phyloP scores from a whole-genome alignment of 1,139 yeast species.

The Sugiyamaella novakii region DNA sequence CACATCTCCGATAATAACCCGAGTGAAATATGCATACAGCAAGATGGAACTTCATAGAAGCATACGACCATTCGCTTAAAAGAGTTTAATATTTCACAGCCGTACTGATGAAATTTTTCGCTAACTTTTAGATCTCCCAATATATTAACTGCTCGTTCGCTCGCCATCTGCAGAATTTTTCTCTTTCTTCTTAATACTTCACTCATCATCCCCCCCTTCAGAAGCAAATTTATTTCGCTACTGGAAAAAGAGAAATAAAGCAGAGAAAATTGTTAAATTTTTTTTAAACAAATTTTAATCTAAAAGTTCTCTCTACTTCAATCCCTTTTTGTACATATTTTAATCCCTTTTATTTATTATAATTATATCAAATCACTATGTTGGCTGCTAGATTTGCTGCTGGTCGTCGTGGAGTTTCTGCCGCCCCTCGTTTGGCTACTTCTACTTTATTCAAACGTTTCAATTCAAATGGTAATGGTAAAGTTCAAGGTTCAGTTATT shows the following conservation, averaged over 20 bases:
- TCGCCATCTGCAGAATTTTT: constrained; percentile 7
- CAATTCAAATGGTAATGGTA: constrained; percentile 43
- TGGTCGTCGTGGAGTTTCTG: constrained; percentile 12
- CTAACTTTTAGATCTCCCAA: constrained; percentile 2
- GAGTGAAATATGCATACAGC: not conserved
- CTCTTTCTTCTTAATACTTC: not conserved
- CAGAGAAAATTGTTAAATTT: no score
- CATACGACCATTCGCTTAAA: not conserved
- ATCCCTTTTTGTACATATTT: not conserved
- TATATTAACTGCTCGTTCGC: constrained; percentile 6
- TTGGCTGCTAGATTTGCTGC: constrained; percentile 18
- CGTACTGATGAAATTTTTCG: constrained; percentile 13
- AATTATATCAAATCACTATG: constrained; percentile 1
- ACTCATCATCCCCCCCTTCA: not conserved
- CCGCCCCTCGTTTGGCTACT: constrained; percentile 14
- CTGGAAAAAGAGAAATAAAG: not conserved
- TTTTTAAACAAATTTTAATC: not conserved
- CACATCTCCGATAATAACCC: no score
- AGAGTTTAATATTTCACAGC: not conserved
- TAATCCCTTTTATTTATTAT: constrained; percentile 3
- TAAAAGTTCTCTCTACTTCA: no score
- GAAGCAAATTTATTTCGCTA: not conserved
- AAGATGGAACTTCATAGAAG: constrained; percentile 16
- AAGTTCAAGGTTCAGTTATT: constrained; percentile 68
- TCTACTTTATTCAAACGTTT: constrained; percentile 30